These are phyloP conservation scores for Pythium aristosporum DNA, from an alignment of 352 stramenopile species.

Conservation along the genomic window DNA sequence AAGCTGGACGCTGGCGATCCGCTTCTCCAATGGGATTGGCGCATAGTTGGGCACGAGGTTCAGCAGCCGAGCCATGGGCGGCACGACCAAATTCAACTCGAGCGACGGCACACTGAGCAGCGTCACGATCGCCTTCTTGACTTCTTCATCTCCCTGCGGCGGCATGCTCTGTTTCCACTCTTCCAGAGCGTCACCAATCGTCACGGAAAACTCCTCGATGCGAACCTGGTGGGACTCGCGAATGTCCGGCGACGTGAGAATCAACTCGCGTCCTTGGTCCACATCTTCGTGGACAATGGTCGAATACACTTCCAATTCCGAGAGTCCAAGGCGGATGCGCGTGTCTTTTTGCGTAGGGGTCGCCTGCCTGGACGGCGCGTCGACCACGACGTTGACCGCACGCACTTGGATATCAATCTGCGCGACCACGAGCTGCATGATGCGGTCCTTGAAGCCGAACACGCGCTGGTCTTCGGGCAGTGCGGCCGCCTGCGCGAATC, in stretches of 20 bases:
- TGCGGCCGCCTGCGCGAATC: constrained; percentile 6
- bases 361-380: constrained; percentile 8
- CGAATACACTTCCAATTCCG: constrained; percentile 24
- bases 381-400: constrained; percentile 21
- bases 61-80: constrained; percentile 29
- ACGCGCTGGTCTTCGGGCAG: constrained; percentile 16
- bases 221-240: constrained; percentile 27
- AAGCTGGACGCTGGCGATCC: constrained; percentile 27
- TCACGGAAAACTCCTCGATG: constrained; percentile 24
- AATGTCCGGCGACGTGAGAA: constrained; percentile 27
- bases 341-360: constrained; percentile 5
- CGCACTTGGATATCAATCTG: constrained; percentile 31
- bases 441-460: constrained; percentile 32
- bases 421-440: constrained; percentile 31
- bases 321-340: constrained; percentile 17
- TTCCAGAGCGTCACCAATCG: constrained; percentile 13
- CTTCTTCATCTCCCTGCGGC: constrained; percentile 9
- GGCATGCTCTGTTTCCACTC: constrained; percentile 17
- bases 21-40: constrained; percentile 33
- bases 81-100: constrained; percentile 28
- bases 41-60: constrained; percentile 29
- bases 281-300: constrained; percentile 25
- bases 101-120: constrained; percentile 24
- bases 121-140: constrained; percentile 14
- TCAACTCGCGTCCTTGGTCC: constrained; percentile 25